phyloP scores from a whole-genome alignment of 2,329 filamentous ascomycete genomes.

The Phaeosphaeria sp. region DNA sequence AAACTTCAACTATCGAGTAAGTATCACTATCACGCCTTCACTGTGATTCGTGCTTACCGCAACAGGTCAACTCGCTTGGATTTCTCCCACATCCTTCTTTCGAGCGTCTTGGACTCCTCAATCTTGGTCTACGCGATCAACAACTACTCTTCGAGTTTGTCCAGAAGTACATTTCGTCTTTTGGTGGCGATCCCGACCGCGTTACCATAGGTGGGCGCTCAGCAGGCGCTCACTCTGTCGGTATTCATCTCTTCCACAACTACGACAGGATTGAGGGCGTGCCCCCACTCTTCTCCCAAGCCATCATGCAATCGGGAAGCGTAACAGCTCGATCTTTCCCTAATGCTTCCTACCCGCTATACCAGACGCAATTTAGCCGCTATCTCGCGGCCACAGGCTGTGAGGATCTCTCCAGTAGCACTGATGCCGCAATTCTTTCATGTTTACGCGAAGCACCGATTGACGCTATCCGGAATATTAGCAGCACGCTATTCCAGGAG shows the following conservation, averaged over 20 bases:
- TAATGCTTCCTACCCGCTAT: constrained; percentile 34
- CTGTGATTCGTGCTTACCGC: neutral
- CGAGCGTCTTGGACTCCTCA: constrained; percentile 32
- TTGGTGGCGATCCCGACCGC: constrained; percentile 47
- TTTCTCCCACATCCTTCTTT: constrained; percentile 33
- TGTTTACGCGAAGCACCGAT: constrained; percentile 51
- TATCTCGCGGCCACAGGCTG: constrained; percentile 27
- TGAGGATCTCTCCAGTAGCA: constrained; percentile 21
- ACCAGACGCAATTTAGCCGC: constrained; percentile 30
- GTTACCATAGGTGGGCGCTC: constrained; percentile 50
- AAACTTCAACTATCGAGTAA: constrained; percentile 36
- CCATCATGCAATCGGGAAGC: constrained; percentile 35
- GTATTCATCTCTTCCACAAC: constrained; percentile 38
- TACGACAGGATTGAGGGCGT: constrained; percentile 30
- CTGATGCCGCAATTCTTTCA: constrained; percentile 40
- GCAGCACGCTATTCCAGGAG: constrained; percentile 40
- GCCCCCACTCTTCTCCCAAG: constrained; percentile 33
- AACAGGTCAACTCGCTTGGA: constrained; percentile 29
- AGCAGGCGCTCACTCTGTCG: constrained; percentile 41
- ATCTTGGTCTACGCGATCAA: constrained; percentile 35
- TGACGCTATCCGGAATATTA: constrained; percentile 44
- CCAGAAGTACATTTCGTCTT: constrained; percentile 46
- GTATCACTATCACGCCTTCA: neutral
- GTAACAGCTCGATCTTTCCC: constrained; percentile 37
- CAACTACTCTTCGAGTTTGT: constrained; percentile 42